Percentiles rank a stretch among this genome's conserved stretches.
These are phyloP conservation scores for Boletellus deceptivus DNA, from an alignment of 1,284 basidiomycete genomes.

Conservation along the genomic window DNA sequence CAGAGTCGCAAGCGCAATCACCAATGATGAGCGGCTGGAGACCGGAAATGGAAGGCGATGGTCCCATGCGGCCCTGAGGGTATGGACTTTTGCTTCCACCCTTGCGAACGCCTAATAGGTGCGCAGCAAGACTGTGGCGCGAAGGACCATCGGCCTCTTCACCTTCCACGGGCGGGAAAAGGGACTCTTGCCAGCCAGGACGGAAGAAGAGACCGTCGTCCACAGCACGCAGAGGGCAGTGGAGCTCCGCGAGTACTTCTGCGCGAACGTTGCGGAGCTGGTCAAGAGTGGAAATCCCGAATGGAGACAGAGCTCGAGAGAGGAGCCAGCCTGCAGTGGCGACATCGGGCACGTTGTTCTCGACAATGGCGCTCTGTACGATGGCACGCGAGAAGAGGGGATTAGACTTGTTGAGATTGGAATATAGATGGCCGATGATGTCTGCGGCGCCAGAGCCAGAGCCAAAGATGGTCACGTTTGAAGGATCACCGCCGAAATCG, in stretches of 20 bases:
- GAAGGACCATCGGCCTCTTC: slow-evolving; percentile 29
- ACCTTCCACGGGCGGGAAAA: slow-evolving; percentile 40
- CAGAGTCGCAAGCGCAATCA: slow-evolving; percentile 64
- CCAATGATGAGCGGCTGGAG: slow-evolving; percentile 72
- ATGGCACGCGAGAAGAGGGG: slow-evolving; percentile 68
- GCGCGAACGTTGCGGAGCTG: slow-evolving; percentile 57
- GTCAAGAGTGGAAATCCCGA: slow-evolving; percentile 53
- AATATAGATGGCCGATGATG: slow-evolving; percentile 69
- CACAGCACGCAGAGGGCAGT: slow-evolving; percentile 50
- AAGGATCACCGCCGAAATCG: slow-evolving; percentile 70
- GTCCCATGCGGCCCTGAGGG: slow-evolving; percentile 29
- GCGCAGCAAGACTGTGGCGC: slow-evolving; percentile 15
- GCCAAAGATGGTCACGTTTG: slow-evolving; percentile 70
- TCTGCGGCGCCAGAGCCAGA: slow-evolving; percentile 68
- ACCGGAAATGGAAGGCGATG: slow-evolving; percentile 27
- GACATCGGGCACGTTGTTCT: slow-evolving; percentile 58
- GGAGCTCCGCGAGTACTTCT: slow-evolving; percentile 52
- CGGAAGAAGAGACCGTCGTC: slow-evolving; percentile 70
- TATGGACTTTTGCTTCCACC: slow-evolving; percentile 29
- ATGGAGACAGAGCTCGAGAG: slow-evolving; percentile 54
- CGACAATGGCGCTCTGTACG: slow-evolving; percentile 62
- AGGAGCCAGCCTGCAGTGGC: slow-evolving; percentile 63
- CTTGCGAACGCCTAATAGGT: slow-evolving; percentile 28
- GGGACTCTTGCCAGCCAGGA: slow-evolving; percentile 53
- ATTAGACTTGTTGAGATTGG: slow-evolving; percentile 52